These are phyloP conservation scores for Chlamydomonas urium DNA, from an alignment of 139 green algal species.

Conservation along the genomic window DNA sequence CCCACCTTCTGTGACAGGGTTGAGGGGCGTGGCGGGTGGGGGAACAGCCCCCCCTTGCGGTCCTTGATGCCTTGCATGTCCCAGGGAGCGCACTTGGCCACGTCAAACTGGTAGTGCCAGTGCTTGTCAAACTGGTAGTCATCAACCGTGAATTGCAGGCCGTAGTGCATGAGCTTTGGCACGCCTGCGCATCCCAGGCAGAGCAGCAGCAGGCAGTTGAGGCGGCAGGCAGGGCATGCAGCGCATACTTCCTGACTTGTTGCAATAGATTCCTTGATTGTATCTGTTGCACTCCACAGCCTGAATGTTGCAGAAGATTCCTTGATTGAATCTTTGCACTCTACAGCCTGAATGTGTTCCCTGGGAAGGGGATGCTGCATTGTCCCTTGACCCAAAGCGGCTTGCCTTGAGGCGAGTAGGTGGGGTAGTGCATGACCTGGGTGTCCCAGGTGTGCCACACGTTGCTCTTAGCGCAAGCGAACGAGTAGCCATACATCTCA, in stretches of 20 bases:
- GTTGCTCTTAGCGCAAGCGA: constrained; percentile 56
- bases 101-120: constrained; percentile 63
- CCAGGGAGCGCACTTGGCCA: constrained; percentile 51
- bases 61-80: constrained; percentile 17
- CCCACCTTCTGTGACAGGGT: constrained; percentile 27
- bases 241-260: too few species aligned
- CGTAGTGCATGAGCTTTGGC: constrained; percentile 87
- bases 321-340: too few species aligned
- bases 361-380: too few species aligned
- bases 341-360: too few species aligned
- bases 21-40: constrained; percentile 41
- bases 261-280: too few species aligned
- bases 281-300: too few species aligned
- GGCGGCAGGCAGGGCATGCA: too few species aligned
- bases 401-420: constrained; percentile 27
- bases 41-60: constrained; percentile 49
- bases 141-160: constrained; percentile 58
- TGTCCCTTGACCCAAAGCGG: too few species aligned
- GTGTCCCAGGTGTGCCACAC: constrained; percentile 72
- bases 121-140: constrained; percentile 50
- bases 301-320: too few species aligned
- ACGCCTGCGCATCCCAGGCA: constrained; percentile 30
- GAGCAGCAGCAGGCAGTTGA: too few species aligned
- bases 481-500: constrained; percentile 82
- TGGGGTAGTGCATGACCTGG: constrained; percentile 35